Evolutionary conservation across 495 filamentous ascomycete species (phyloP), one percentile per base, ranked within the genome.

Genomic region (Hyaloscypha finlandica): DNA sequence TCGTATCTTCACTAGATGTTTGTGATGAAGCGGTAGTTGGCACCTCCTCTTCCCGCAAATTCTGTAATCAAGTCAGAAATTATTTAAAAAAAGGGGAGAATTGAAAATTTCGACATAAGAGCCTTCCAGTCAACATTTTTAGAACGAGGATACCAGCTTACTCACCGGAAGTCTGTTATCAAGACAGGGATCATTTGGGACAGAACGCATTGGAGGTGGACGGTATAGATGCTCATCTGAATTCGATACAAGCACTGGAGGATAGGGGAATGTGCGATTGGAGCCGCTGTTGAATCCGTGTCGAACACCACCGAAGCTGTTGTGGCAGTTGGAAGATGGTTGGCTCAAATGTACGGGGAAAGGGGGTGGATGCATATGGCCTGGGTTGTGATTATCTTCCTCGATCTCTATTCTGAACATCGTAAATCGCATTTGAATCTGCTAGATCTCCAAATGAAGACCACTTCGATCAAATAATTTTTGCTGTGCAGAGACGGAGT

Each of bases 211-310:
- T 4, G 42, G 16, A 48, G 42, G 4, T 3, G 14, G 42, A 19
- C 6, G 42, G 42, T 48, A 16, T 16, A 6, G 42, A 16, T 48
- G 42, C 11, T 6, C 8, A 16, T 4, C 16, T 4, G 16, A 16
- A 48, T 48, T 48, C 11, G 42, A 48, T 12, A 48, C 16, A 48
- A 25, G 25, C 25, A 25, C 25, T 25, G 0, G 42, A 48, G 42
- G 16, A 19, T 48, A 48, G 0, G 42, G 42, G 11, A 1, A 19
- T 4, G 42, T 14, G 9, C 42, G 42, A 19, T 48, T 59, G 56
- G 32, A 59, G 56, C n/a, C 3, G 9, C 12, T 42, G 12, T 66
- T 59, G 30, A 66, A 66, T n/a, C 64, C 56, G 59, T 59, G 64
- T 8, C 56, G 57, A 37, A 66, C 45, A 29, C 42, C 42, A 30